Conservation (phyloP, 2,329 filamentous ascomycete genomes). For the Proliferodiscus dingleyae region DNA sequence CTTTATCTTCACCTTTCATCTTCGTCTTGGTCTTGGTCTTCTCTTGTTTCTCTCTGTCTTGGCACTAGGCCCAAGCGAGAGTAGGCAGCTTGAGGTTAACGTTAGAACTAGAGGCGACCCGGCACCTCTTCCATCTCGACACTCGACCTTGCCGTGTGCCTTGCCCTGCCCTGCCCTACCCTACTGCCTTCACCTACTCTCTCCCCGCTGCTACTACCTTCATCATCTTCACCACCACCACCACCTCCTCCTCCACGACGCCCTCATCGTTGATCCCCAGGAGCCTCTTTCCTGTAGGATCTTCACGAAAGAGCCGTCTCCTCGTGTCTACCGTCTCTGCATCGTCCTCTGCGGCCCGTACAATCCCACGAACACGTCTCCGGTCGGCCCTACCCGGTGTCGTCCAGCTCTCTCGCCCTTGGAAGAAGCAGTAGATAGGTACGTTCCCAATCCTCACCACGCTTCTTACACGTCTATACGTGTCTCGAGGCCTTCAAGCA, state of each 20-base stretch:
- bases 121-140: no score
- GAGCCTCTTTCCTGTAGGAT: not conserved
- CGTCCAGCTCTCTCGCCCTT: slow-evolving; percentile 8
- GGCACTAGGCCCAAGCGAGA: slow-evolving; percentile 13
- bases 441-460: slow-evolving; percentile 14
- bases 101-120: no score
- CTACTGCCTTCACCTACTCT: slow-evolving; percentile 5
- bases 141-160: no score
- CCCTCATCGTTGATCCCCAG: slow-evolving; percentile 13
- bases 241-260: slow-evolving; percentile 4
- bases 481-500: slow-evolving; percentile 2
- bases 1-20: not conserved
- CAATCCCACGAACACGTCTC: slow-evolving; percentile 8
- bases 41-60: no score
- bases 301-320: not conserved
- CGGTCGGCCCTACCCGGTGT: slow-evolving; percentile 12
- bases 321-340: slow-evolving; percentile 1
- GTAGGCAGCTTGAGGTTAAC: no score
- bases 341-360: slow-evolving; percentile 4
- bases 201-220: slow-evolving; percentile 19
- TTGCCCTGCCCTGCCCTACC: slow-evolving; percentile 1
- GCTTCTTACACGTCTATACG: not conserved
- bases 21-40: no score
- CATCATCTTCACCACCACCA: not conserved
- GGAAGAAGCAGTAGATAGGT: slow-evolving; percentile 19